Evolutionary conservation across 2,329 filamentous ascomycete species (phyloP).

Genomic region (Colletotrichum tanaceti): DNA sequence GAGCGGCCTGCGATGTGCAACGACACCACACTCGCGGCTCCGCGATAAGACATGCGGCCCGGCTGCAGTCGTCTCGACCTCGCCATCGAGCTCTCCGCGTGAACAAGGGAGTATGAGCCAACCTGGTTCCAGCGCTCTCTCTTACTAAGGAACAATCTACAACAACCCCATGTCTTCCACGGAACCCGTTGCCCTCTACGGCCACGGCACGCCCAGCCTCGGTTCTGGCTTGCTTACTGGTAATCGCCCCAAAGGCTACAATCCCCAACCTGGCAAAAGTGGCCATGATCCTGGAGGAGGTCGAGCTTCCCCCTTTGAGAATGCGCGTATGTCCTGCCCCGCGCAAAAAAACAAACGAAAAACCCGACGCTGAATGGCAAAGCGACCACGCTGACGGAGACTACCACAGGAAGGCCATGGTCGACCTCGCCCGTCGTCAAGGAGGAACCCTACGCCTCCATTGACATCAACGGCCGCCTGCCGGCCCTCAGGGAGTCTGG

Average conservation of each 20-base stretch:
- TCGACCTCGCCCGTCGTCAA: conserved; percentile 45
- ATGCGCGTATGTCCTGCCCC: conserved; percentile 4
- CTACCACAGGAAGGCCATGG: conserved; percentile 3
- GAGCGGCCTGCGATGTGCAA: too few species aligned
- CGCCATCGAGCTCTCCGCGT: neutral
- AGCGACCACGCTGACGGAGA: neutral
- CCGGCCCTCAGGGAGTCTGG: conserved; percentile 48
- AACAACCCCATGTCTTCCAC: conserved; percentile 5
- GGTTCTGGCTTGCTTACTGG: neutral
- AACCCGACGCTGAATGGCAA: neutral
- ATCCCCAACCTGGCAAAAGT: conserved; percentile 51
- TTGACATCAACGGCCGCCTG: conserved; percentile 52
- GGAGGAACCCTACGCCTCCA: conserved; percentile 43
- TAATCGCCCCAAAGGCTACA: neutral
- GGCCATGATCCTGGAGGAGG: conserved; percentile 51
- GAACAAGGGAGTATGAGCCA: too few species aligned
- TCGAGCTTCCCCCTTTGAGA: conserved; percentile 50
- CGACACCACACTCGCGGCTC: conserved; percentile 3
- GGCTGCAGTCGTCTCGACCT: neutral
- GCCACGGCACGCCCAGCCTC: conserved; percentile 10
- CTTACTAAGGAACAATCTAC: neutral
- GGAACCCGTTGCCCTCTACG: conserved; percentile 13
- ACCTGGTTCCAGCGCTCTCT: neutral
- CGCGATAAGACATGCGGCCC: neutral
- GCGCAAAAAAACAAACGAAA: too few species aligned